These are phyloP conservation scores for Xylariales sp. DNA, from an alignment of 2,329 filamentous ascomycete species.

Conservation along the genomic window DNA sequence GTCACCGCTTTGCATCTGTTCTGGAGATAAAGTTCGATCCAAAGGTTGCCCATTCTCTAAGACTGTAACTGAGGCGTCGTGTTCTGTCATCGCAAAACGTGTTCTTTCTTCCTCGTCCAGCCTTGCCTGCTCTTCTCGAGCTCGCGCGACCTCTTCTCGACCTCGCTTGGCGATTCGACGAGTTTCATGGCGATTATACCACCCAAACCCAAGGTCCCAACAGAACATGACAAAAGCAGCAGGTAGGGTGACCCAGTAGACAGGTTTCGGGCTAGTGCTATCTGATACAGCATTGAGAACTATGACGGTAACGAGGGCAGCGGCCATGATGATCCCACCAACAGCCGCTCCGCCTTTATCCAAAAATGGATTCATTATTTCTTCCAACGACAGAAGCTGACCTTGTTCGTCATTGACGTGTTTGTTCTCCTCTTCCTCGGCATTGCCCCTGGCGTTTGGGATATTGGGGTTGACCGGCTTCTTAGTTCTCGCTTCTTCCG, in stretches of 20 bases:
- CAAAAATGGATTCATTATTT: slow-evolving; percentile 72
- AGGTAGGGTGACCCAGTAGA: slow-evolving; percentile 66
- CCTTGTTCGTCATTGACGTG: slow-evolving; percentile 42
- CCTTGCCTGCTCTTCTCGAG: slow-evolving; percentile 32
- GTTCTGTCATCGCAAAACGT: slow-evolving; percentile 9
- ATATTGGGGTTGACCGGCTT: slow-evolving; percentile 70
- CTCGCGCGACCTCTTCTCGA: slow-evolving; percentile 40
- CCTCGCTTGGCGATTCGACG: slow-evolving; percentile 57
- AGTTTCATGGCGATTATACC: slow-evolving; percentile 58
- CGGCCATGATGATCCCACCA: slow-evolving; percentile 62
- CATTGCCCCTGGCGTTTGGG: slow-evolving; percentile 54
- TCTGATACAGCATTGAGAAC: slow-evolving; percentile 59
- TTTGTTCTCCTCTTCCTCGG: slow-evolving; percentile 45
- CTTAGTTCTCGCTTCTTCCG: slow-evolving; percentile 48
- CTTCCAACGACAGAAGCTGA: slow-evolving; percentile 59
- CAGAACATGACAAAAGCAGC: slow-evolving; percentile 64
- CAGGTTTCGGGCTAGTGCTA: slow-evolving; percentile 45
- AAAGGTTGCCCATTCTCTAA: not conserved
- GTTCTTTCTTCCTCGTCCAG: slow-evolving; percentile 24
- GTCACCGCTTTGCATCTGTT: not conserved
- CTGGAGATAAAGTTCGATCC: not conserved
- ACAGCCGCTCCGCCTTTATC: slow-evolving; percentile 63
- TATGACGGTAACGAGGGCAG: slow-evolving; percentile 61
- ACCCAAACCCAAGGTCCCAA: slow-evolving; percentile 63
- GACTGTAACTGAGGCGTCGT: not conserved